These are phyloP conservation scores for Mortierella hygrophila DNA, from an alignment of 192 early-diverging fungal genomes.

Conservation along the genomic window DNA sequence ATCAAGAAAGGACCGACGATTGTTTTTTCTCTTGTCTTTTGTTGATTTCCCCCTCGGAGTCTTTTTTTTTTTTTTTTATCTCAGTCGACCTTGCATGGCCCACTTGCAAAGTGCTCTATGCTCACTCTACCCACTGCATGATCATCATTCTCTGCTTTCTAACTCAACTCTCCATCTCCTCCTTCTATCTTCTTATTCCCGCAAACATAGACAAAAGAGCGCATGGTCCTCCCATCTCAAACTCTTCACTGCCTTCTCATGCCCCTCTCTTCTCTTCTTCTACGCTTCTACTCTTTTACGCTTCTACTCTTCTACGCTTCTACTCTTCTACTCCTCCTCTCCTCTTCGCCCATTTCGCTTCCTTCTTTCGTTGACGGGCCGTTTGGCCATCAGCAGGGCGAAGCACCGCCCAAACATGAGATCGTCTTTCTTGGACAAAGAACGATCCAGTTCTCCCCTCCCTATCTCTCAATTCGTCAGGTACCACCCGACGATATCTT, in stretches of 20 bases:
- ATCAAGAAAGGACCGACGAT: background rate
- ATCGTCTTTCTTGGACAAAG: background rate
- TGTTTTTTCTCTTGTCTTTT: background rate
- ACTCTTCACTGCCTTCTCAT: background rate
- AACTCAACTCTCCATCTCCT: background rate
- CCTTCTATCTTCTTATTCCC: background rate
- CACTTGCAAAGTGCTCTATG: background rate
- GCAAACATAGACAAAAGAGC: background rate
- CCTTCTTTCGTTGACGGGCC: background rate
- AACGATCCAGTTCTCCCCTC: background rate
- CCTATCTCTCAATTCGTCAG: background rate
- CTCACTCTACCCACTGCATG: background rate
- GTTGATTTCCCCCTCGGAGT: background rate
- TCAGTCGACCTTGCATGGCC: background rate
- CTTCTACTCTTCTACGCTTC: background rate
- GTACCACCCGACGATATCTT: background rate
- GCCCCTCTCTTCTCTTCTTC: background rate
- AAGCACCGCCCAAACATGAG: conserved; percentile 3
- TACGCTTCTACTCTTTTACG: background rate
- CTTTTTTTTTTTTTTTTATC: background rate
- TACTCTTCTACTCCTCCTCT: too few species aligned
- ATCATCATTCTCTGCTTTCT: background rate
- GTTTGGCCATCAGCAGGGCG: background rate
- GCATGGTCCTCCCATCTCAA: conserved; percentile 6
- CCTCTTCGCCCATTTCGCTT: background rate